Conservation (phyloP, 495 filamentous ascomycete genomes). For the Daldinia bambusicola region DNA sequence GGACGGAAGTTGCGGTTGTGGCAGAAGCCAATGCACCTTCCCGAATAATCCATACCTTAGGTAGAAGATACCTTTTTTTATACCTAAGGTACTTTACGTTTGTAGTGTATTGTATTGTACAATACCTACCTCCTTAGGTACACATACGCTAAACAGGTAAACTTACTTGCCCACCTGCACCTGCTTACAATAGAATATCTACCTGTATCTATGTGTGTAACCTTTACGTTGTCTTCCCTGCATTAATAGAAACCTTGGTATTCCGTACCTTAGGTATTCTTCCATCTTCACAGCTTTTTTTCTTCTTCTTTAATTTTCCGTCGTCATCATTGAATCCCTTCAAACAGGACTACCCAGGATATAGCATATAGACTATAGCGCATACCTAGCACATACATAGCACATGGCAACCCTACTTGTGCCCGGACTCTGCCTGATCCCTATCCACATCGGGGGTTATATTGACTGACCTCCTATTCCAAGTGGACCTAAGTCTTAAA, state of each 20-base stretch:
- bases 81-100: no score
- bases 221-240: not conserved
- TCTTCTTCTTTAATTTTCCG: constrained; percentile 15
- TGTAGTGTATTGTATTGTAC: no score
- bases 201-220: not conserved
- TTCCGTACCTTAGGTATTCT: not conserved
- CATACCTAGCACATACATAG: constrained; percentile 1
- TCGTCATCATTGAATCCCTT: constrained; percentile 12
- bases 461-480: constrained; percentile 3
- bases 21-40: constrained; percentile 30
- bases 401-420: constrained; percentile 17
- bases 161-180: not conserved
- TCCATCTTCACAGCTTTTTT: constrained; percentile 9
- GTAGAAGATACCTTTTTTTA: no score
- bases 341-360: constrained; percentile 1
- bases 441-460: not conserved
- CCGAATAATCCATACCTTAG: constrained; percentile 19
- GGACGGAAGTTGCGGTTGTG: constrained; percentile 20
- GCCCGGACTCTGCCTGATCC: not conserved
- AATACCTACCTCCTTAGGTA: no score
- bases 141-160: no score
- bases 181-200: not conserved
- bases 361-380: not conserved
- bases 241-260: not conserved
- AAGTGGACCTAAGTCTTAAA: constrained; percentile 17